Percentiles rank a stretch among this genome's conserved stretches.
phyloP scores from a whole-genome alignment of 2,329 filamentous ascomycete species.

The Penicillium sp. region DNA sequence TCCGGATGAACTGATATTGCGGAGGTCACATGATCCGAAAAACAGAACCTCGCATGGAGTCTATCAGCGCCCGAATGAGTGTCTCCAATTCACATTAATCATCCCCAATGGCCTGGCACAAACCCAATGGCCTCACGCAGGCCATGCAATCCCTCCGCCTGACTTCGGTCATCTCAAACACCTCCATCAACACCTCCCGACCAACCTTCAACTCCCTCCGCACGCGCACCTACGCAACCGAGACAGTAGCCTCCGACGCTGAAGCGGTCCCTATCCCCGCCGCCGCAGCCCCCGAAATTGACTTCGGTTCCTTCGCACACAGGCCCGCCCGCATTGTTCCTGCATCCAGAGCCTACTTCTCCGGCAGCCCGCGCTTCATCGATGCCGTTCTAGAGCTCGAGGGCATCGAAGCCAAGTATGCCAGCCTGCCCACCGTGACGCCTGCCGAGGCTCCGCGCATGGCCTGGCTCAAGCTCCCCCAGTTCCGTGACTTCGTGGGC shows the following conservation, averaged over 20 bases:
- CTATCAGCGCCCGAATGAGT: slow-evolving; percentile 4
- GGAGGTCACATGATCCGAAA: slow-evolving; percentile 24
- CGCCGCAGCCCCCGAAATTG: slow-evolving; percentile 35
- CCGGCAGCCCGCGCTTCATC: slow-evolving; percentile 79
- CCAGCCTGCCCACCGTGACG: slow-evolving; percentile 69
- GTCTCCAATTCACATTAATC: background rate
- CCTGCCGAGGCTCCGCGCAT: slow-evolving; percentile 69
- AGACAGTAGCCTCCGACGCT: slow-evolving; percentile 22
- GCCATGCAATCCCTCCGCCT: slow-evolving; percentile 37
- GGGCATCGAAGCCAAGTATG: slow-evolving; percentile 70
- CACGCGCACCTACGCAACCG: slow-evolving; percentile 33
- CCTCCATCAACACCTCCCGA: slow-evolving; percentile 37
- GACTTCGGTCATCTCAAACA: slow-evolving; percentile 31
- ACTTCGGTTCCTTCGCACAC: slow-evolving; percentile 33
- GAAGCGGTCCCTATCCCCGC: background rate
- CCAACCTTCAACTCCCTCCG: slow-evolving; percentile 37
- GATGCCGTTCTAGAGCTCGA: slow-evolving; percentile 78
- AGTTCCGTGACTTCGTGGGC: slow-evolving; percentile 71
- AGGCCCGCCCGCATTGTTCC: slow-evolving; percentile 74
- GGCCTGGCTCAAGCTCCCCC: slow-evolving; percentile 76
- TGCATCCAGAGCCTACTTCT: slow-evolving; percentile 91
- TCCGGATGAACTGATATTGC: slow-evolving; percentile 22
- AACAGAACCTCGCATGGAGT: slow-evolving; percentile 18
- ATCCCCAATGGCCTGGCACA: slow-evolving; percentile 41
- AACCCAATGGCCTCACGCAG: slow-evolving; percentile 36